These are phyloP conservation scores for Botrytis fragariae DNA, from an alignment of 2,329 filamentous ascomycete genomes.

Conservation along the genomic window DNA sequence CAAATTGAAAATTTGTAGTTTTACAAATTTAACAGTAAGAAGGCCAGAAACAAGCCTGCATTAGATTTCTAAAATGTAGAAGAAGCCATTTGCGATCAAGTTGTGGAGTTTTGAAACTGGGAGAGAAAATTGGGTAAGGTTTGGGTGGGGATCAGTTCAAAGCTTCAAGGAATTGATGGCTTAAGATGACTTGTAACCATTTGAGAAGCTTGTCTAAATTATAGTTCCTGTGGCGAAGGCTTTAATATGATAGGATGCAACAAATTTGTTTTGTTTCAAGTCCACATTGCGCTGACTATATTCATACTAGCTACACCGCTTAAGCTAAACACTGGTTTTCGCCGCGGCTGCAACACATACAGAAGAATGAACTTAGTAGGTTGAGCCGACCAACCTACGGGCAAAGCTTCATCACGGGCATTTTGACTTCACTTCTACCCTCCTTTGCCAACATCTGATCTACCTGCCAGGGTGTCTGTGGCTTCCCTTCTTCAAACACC, in stretches of 20 bases:
- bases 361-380: too few relatives aligned
- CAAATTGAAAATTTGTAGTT: too few relatives aligned
- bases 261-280: background rate
- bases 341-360: background rate
- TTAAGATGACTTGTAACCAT: too few relatives aligned
- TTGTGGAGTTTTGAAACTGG: too few relatives aligned
- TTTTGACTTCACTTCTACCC: background rate
- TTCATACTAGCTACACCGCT: fast-evolving
- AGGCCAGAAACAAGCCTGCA: too few relatives aligned
- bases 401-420: background rate
- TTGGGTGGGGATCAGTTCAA: too few relatives aligned
- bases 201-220: constrained; percentile 39
- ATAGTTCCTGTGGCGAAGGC: background rate
- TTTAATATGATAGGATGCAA: background rate
- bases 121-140: too few relatives aligned
- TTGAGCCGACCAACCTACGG: too few relatives aligned
- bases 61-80: too few relatives aligned
- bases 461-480: constrained; percentile 5
- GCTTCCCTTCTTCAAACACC: background rate
- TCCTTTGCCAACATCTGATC: background rate
- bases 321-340: background rate
- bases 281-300: background rate
- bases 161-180: too few relatives aligned
- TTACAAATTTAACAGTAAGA: too few relatives aligned
- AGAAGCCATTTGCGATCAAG: too few relatives aligned